These are phyloP conservation scores for Exserohilum turcica DNA, from an alignment of 2,329 filamentous ascomycete species.

Conservation along the genomic window DNA sequence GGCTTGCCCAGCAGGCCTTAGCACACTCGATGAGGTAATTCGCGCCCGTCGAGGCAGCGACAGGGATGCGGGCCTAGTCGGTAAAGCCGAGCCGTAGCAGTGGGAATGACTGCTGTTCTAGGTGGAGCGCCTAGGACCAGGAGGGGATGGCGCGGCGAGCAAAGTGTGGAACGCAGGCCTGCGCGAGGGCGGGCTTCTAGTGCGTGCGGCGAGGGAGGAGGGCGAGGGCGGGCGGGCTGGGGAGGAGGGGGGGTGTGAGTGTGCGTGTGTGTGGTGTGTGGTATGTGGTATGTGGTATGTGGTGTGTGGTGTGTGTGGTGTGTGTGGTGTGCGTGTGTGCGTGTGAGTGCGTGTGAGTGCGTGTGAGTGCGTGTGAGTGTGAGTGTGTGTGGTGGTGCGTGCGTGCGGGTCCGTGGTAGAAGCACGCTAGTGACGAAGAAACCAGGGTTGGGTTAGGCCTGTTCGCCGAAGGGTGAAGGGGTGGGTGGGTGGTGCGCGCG, in stretches of 20 bases:
- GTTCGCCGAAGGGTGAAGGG: constrained; percentile 28
- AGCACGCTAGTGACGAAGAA: constrained; percentile 18
- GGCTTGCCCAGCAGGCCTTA: constrained; percentile 40
- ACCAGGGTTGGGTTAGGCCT: constrained; percentile 24
- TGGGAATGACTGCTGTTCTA: constrained; percentile 39
- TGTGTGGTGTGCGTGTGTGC: too few relatives aligned
- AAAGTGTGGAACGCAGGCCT: constrained; percentile 28
- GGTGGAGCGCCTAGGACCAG: constrained; percentile 30
- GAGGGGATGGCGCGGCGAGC: constrained; percentile 32
- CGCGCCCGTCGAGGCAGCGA: constrained; percentile 30
- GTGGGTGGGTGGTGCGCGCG: constrained; percentile 5
- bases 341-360: too few relatives aligned
- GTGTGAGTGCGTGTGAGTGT: too few relatives aligned
- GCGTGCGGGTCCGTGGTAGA: constrained; percentile 26
- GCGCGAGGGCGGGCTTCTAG: constrained; percentile 18
- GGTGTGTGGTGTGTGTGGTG: too few relatives aligned
- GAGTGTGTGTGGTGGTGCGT: constrained; percentile 3
- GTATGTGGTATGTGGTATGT: too few relatives aligned
- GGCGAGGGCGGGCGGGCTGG: background rate
- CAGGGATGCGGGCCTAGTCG: constrained; percentile 27
- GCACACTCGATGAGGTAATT: constrained; percentile 48
- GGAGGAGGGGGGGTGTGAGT: too few relatives aligned
- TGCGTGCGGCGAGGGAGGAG: constrained; percentile 18
- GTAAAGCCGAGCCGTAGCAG: constrained; percentile 45
- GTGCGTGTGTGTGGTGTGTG: too few relatives aligned